Evolutionary conservation across 371 early-diverging fungal genomes (phyloP).

Genomic region (Nematocida minor): DNA sequence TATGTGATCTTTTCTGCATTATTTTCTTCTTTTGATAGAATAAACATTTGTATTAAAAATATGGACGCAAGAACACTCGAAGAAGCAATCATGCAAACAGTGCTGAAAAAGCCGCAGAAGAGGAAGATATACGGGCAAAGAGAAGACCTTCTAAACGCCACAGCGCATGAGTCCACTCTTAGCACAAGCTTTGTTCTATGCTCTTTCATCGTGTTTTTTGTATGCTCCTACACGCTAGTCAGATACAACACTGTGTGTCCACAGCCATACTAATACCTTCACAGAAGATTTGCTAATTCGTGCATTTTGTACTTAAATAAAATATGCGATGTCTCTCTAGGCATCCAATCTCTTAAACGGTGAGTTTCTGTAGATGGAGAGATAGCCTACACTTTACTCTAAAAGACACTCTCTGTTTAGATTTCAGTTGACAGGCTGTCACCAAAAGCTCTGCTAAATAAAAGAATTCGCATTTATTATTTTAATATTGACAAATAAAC

Average conservation of each 20-base stretch:
- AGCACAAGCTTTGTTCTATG: neutral
- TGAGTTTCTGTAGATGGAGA: too few relatives aligned
- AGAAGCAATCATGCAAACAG: neutral
- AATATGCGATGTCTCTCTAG: too few relatives aligned
- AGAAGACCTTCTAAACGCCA: neutral
- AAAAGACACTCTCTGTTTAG: too few relatives aligned
- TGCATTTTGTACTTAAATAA: too few relatives aligned
- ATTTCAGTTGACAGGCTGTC: too few relatives aligned
- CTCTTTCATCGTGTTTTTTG: neutral
- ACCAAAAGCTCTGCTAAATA: too few relatives aligned
- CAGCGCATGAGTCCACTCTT: too few relatives aligned
- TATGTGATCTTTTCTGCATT: too few relatives aligned
- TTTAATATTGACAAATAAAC: neutral
- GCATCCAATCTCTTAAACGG: too few relatives aligned
- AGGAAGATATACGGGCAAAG: slow-evolving; percentile 16
- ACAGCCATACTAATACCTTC: neutral
- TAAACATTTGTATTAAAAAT: neutral
- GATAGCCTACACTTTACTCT: too few relatives aligned
- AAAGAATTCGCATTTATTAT: neutral
- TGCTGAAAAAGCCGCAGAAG: slow-evolving; percentile 14
- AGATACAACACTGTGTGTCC: neutral
- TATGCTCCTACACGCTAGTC: neutral
- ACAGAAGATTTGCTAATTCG: too few relatives aligned
- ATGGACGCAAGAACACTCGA: neutral
- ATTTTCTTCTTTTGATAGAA: too few relatives aligned